Evolutionary conservation across 2,329 filamentous ascomycete species (phyloP), one percentile per base, ranked within the genome.

Genomic region (Rhexocercosporidium sp.): DNA sequence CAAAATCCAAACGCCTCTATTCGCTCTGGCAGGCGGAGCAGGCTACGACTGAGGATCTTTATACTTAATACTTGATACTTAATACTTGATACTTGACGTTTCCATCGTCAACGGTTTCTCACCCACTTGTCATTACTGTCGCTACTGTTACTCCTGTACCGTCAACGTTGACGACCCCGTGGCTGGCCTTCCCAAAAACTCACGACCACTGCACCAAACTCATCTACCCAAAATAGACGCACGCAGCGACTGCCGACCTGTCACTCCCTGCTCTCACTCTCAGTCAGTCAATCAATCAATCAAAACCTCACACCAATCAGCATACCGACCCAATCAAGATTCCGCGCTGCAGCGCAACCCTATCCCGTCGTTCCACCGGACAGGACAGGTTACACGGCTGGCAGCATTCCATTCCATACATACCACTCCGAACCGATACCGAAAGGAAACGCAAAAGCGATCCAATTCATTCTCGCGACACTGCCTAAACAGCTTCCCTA

Each of bases 341-440:
- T 31, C 56, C 51, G 62, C 62, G 41, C 47, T 59, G 5, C 18
- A 9, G 18, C 44, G 22, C 20, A 7, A 47, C 44, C n/a, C n/a
- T 20, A 47, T 47, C 20, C n/a, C 44, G 22, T 47, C 39, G 63
- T 67, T 51, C 61, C 60, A 66, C 56, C 64, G 64, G 60, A 8
- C 44, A n/a, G n/a, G n/a, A n/a, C n/a, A n/a, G n/a, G n/a, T n/a
- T n/a, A 20, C 66, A 70, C 68, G 68, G 62, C 65, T 69, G 66
- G 20, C 54, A 39, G 22, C 54, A 57, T 57, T 57, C 54, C 2
- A 20, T 37, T 37, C 54, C 31, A 44, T 61, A 18, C n/a, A n/a
- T 61, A 12, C 44, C 31, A 22, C 22, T 49, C 27, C 49, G 16
- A 22, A 39, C 44, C 46, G 29, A 51, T 39, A 53, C 22, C 9